These are phyloP conservation scores for Aegilops tauschii DNA, from an alignment of 176 grass and related monocot species.

Conservation along the genomic window DNA sequence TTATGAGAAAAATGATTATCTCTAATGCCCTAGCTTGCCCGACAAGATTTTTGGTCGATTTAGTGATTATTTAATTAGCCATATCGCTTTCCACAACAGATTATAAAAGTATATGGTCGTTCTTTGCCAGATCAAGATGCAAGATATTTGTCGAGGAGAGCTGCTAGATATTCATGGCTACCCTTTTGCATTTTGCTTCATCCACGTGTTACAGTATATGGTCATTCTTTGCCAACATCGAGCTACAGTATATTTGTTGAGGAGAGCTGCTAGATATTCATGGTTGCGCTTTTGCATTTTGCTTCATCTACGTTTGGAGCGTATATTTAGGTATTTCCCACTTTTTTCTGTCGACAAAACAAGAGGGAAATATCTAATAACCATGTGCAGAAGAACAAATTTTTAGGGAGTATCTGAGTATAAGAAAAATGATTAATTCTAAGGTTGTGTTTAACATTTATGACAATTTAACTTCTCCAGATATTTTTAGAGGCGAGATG, in stretches of 20 bases:
- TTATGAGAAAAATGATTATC: no score
- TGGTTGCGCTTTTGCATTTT: not conserved
- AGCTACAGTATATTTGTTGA: not conserved
- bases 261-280: not conserved
- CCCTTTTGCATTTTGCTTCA: no score
- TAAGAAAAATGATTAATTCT: not conserved
- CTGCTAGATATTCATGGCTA: no score
- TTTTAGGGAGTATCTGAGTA: not conserved
- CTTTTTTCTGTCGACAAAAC: not conserved
- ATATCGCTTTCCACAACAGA: no score
- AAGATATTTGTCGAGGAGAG: no score
- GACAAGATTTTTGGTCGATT: no score
- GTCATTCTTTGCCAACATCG: not conserved
- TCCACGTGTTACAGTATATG: no score
- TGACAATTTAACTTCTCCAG: not conserved
- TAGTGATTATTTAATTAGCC: no score
- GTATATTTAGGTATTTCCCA: no score
- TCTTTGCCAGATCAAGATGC: no score
- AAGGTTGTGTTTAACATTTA: not conserved
- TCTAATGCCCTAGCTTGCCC: no score
- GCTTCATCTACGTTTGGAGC: not conserved
- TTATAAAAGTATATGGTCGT: no score
- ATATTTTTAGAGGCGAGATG: not conserved
- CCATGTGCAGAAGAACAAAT: not conserved
- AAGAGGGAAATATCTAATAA: not conserved